These are phyloP conservation scores for Myxozyma vanderwaltii DNA, from an alignment of 805 yeast genomes.

Conservation along the genomic window DNA sequence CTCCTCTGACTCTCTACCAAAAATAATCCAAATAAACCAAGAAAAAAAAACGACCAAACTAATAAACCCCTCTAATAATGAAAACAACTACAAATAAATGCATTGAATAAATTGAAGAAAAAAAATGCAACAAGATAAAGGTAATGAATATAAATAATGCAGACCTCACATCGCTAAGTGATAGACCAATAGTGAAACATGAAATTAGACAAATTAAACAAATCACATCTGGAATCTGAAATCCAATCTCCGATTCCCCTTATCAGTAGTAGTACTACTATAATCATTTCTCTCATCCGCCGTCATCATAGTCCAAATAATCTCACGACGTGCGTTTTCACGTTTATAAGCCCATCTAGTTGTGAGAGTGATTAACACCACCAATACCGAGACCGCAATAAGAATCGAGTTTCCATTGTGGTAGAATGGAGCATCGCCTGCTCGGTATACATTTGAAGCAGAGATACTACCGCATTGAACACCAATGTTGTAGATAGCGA, in stretches of 20 bases:
- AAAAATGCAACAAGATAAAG: neutral
- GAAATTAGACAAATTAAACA: neutral
- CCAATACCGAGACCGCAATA: constrained; percentile 23
- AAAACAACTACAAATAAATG: neutral
- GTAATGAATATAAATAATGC: neutral
- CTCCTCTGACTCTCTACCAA: too few relatives aligned
- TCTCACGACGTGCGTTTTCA: constrained; percentile 43
- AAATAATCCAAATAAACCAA: too few relatives aligned
- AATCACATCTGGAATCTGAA: constrained; percentile 42
- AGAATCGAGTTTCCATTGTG: constrained; percentile 56
- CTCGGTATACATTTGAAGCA: constrained; percentile 58
- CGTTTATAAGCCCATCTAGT: constrained; percentile 40
- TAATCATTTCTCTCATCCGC: constrained; percentile 55
- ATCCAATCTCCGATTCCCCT: constrained; percentile 62
- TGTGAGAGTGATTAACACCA: constrained; percentile 19
- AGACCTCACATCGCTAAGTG: too few relatives aligned
- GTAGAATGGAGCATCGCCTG: constrained; percentile 59
- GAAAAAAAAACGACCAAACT: neutral
- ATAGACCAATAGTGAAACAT: neutral
- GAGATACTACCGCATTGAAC: constrained; percentile 62
- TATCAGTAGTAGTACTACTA: constrained; percentile 49
- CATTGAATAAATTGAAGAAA: neutral
- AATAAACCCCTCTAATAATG: too few relatives aligned
- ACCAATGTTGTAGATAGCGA: constrained; percentile 65
- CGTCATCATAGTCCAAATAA: constrained; percentile 54